Percentiles rank a stretch among this genome's conserved stretches.
phyloP scores from a whole-genome alignment of 768 basidiomycete species.

The Pleurotus tuber-regium region DNA sequence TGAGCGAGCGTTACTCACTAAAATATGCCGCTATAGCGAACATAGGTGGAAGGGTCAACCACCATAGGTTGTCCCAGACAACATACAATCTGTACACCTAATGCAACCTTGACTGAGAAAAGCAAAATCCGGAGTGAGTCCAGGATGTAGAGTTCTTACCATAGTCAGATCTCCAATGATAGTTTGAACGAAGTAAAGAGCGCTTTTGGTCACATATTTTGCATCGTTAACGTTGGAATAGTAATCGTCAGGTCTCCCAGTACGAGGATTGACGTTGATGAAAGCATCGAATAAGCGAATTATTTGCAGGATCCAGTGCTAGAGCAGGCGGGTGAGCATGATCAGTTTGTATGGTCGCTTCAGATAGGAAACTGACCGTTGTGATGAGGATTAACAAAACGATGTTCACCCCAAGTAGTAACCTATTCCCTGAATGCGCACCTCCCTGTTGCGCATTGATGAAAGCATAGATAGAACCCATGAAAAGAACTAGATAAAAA shows the following conservation, averaged over 20 bases:
- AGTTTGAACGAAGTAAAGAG: neutral
- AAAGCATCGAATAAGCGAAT: conserved; percentile 3
- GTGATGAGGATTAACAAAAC: neutral
- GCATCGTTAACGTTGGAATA: neutral
- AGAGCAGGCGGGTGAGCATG: too few species aligned
- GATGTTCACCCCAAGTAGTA: neutral
- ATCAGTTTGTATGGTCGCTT: too few species aligned
- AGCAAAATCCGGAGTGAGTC: too few species aligned
- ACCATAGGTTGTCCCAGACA: neutral
- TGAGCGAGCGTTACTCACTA: neutral
- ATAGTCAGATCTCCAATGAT: conserved; percentile 1
- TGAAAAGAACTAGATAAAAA: conserved; percentile 1
- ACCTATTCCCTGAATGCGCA: neutral
- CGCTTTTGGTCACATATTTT: neutral
- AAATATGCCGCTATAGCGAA: neutral
- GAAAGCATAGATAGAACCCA: conserved; percentile 1
- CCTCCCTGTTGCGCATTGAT: neutral
- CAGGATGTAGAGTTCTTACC: neutral
- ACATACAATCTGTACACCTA: conserved; percentile 1
- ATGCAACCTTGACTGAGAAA: neutral
- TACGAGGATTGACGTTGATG: neutral
- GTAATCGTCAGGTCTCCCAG: neutral
- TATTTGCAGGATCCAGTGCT: neutral
- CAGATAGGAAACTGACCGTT: neutral
- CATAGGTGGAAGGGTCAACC: neutral